Base-by-base conservation (phyloP, 768 basidiomycete genomes). In the Amanita exitialis region DNA sequence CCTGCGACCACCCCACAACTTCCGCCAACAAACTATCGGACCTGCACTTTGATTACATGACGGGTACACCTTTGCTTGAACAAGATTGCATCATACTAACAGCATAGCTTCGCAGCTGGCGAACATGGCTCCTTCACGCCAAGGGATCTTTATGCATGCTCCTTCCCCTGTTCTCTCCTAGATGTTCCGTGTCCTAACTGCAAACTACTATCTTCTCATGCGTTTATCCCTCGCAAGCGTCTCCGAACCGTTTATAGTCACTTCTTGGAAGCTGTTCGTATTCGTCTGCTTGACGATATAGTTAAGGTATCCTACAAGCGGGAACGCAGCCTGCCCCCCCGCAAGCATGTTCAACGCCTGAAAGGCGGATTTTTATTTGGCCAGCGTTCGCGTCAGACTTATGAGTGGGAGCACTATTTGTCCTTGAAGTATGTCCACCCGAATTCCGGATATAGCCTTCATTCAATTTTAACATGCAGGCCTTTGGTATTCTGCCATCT, bases 261-360 rank as follows among this genome's bases (percentile, higher is more conserved):
- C 55, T 86, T 89, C 58, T 67, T 85, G 54, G 72, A 76, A 32
- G 85, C 86, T 6, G 64, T 85, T n/a, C 80, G 84, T 34, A 71
- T 62, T 27, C 65, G 69, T 21, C 59, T 77, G 16, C 69, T 81
- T 36, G 73, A 80, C 49, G 77, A 81, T 59, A 67, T 88, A 38
- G 69, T 75, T 6, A 65, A 68, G 47, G 63, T 67, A 6, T 69
- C 77, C n/a, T 65, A 56, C 47, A 58, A 54, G 35, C 56, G 59
- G 25, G 56, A 56, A 30, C 32, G 57, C 25, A 48, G 53, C 36
- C 61, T 61, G 39, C 25, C 55, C 3, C 53, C 47, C 10, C 66
- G 70, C 41, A 51, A 36, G 32, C 69, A 62, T 8, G 71, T 72
- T 32, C 72, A 70, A 38, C 72, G 83, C 21, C 66, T 83, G 37